Conservation (phyloP, 106 monocot species). For the Dioscorea zingiberensis region DNA sequence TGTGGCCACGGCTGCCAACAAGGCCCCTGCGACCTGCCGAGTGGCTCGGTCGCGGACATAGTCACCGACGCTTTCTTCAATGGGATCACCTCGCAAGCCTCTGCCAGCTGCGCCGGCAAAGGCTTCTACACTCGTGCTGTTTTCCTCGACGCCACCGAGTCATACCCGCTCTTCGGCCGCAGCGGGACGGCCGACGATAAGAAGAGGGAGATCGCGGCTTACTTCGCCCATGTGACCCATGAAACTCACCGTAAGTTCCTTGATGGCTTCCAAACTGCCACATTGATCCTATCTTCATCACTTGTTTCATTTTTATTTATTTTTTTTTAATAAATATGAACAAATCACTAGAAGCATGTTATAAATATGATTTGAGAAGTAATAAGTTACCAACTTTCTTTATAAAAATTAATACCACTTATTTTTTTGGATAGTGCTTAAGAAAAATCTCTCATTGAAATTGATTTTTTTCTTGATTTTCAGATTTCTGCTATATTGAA, state of each 20-base stretch:
- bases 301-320: too few species aligned
- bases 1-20: slow-evolving; percentile 30
- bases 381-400: too few species aligned
- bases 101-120: slow-evolving; percentile 23
- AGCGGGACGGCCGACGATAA: slow-evolving; percentile 17
- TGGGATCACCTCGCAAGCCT: slow-evolving; percentile 24
- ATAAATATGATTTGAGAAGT: too few species aligned
- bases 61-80: slow-evolving; percentile 39
- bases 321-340: too few species aligned
- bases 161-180: slow-evolving; percentile 24
- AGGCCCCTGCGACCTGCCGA: slow-evolving; percentile 33
- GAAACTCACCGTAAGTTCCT: slow-evolving; percentile 14
- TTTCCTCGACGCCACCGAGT: slow-evolving; percentile 19
- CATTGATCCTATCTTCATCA: too few species aligned
- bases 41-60: slow-evolving; percentile 1
- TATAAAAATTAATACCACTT: too few species aligned
- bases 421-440: too few species aligned
- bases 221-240: slow-evolving; percentile 38
- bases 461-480: background rate
- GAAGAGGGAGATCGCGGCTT: slow-evolving; percentile 41
- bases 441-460: too few species aligned
- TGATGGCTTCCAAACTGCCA: too few species aligned
- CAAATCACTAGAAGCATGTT: too few species aligned
- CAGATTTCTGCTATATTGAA: slow-evolving; percentile 33
- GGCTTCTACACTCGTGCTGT: slow-evolving; percentile 28